A percentile compares a stretch with the other conserved stretches of the same genome.
Conservation (phyloP, 1,284 basidiomycete genomes). For the Thelephora terrestris region DNA sequence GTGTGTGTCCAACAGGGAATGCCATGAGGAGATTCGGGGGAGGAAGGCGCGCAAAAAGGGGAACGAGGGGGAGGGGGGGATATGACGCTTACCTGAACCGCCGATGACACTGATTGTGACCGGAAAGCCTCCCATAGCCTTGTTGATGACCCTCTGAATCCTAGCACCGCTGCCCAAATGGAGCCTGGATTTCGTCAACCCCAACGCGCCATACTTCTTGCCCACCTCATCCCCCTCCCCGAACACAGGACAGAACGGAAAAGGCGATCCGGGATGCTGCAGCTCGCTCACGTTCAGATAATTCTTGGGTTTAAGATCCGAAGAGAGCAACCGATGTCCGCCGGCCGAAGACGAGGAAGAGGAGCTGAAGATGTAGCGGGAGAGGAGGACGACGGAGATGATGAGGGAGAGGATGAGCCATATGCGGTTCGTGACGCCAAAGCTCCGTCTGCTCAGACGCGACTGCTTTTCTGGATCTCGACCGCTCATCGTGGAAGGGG, state of each 20-base stretch:
- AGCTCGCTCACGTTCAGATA: conserved; percentile 50
- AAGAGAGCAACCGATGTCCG: conserved; percentile 32
- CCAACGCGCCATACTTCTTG: conserved; percentile 66
- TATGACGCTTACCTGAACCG: conserved; percentile 61
- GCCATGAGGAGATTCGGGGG: background rate
- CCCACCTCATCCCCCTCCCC: conserved; percentile 75
- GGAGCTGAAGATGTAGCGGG: conserved; percentile 44
- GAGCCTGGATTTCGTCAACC: conserved; percentile 67
- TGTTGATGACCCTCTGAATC: conserved; percentile 74
- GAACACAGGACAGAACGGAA: conserved; percentile 83
- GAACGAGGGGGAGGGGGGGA: too few species aligned
- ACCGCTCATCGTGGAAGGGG: conserved; percentile 31
- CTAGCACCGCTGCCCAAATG: conserved; percentile 80
- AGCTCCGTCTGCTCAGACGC: conserved; percentile 41
- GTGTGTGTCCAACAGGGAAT: background rate
- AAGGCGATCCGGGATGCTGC: conserved; percentile 42
- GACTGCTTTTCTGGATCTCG: conserved; percentile 36
- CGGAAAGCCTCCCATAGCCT: conserved; percentile 77
- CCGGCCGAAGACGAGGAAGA: conserved; percentile 13
- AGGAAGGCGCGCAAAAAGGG: conserved; percentile 1
- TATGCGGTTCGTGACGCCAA: conserved; percentile 61
- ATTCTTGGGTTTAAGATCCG: conserved; percentile 53
- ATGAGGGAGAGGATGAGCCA: conserved; percentile 57
- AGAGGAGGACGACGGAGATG: conserved; percentile 50
- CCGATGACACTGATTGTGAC: conserved; percentile 88